Evolutionary conservation across 2,329 filamentous ascomycete species (phyloP).

Genomic region (Neurospora crassa): DNA sequence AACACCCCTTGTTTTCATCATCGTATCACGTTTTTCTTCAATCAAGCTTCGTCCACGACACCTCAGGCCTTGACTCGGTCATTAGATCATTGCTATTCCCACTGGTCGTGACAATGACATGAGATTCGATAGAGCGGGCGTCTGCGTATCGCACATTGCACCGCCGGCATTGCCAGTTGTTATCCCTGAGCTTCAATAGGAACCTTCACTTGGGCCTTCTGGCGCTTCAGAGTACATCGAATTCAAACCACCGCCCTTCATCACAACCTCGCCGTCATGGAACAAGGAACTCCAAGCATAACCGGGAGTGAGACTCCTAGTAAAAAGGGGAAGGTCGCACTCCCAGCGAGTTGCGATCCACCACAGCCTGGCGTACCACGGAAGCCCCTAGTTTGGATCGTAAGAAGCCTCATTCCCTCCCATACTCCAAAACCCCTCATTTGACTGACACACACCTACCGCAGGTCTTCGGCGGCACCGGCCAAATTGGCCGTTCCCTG

Average conservation of each 20-base stretch:
- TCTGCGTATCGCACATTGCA: neutral
- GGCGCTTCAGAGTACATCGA: neutral
- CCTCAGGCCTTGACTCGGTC: neutral
- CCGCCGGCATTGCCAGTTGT: neutral
- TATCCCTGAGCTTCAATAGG: neutral
- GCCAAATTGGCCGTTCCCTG: slow-evolving; percentile 87
- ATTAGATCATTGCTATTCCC: neutral
- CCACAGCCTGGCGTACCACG: slow-evolving; percentile 60
- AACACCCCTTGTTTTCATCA: neutral
- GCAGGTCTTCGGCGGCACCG: slow-evolving; percentile 89
- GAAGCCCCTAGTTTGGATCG: slow-evolving; percentile 80
- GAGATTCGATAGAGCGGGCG: neutral
- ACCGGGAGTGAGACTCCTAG: neutral
- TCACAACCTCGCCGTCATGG: neutral
- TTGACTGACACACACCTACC: slow-evolving; percentile 3
- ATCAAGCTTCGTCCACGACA: neutral
- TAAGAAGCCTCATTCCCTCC: slow-evolving; percentile 32
- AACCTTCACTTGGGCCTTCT: neutral
- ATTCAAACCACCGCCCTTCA: neutral
- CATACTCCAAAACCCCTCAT: neutral
- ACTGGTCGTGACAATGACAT: slow-evolving; percentile 1
- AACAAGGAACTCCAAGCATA: neutral
- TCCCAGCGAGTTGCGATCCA: slow-evolving; percentile 81
- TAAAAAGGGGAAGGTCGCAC: slow-evolving; percentile 35
- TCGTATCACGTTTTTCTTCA: neutral